Percentiles rank a stretch among this genome's conserved stretches.
Evolutionary conservation across 164 flowering plant species (phyloP).

Genomic region (Cinnamomum micranthum): DNA sequence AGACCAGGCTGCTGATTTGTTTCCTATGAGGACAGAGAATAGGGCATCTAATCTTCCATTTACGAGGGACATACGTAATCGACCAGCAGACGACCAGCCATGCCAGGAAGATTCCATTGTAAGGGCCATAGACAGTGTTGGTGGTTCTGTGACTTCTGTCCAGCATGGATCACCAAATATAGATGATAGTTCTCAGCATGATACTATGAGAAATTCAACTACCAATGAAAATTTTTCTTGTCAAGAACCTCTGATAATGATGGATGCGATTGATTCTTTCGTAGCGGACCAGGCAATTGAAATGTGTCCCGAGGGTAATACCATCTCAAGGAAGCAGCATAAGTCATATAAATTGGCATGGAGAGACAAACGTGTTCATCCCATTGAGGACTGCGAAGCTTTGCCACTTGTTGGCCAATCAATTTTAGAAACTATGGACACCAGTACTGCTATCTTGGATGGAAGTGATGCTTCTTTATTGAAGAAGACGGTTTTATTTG

Average conservation of each 20-base stretch:
- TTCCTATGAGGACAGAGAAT: conserved; percentile 7
- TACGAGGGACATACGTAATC: not conserved
- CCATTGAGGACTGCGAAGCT: not conserved
- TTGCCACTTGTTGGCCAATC: not conserved
- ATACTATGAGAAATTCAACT: not conserved
- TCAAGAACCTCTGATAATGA: not conserved
- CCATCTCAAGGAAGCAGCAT: not conserved
- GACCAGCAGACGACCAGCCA: not conserved
- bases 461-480: too few species aligned
- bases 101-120: not conserved
- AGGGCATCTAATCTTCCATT: not conserved
- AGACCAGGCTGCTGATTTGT: not conserved
- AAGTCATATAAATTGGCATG: not conserved
- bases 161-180: not conserved
- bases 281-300: not conserved
- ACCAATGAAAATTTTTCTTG: not conserved
- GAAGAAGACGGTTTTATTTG: too few species aligned
- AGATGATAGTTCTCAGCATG: not conserved
- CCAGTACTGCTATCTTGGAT: not conserved
- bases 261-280: not conserved
- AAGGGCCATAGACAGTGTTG: not conserved
- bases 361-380: not conserved
- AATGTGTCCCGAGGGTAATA: not conserved
- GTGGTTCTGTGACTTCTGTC: not conserved
- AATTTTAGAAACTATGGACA: not conserved